Base-by-base conservation (phyloP, 2,329 filamentous ascomycete genomes). In the Colletotrichum coccodes region DNA sequence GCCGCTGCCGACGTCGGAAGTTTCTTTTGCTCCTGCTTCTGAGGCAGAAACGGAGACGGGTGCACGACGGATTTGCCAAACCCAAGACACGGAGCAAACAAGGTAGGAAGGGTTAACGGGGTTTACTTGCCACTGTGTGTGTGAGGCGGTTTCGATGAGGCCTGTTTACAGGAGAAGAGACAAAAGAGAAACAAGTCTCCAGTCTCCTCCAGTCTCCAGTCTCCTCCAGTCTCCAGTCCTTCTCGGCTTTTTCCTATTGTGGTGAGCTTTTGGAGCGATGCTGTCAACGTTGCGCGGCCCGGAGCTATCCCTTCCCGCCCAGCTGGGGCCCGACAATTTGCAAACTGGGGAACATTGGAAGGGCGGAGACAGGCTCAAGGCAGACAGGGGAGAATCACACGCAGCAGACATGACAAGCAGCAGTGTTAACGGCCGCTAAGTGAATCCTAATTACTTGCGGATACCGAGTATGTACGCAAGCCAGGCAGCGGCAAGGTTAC, bases 191-290 rank as follows among this genome's bases (percentile, higher is more conserved):
- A 68, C 60, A 49, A 40, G 53, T 53, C 4, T 7, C 44, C 21
- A 36, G 32, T 50, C 54, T 47, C 38, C 32, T n/a, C n/a, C n/a
- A n/a, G n/a, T n/a, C n/a, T n/a, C n/a, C n/a, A n/a, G n/a, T n/a
- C n/a, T n/a, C n/a, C 4, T 7, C 44, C 21, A 36, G 32, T 50
- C 54, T 47, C 38, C 32, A 49, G 46, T 59, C 52, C 28, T 60
- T 68, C 68, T 64, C 60, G 36, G 32, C 30, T 50, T 60, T 60
- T 60, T 44, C 64, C 60, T 60, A 30, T 38, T 57, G 26, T 58
- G 53, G 62, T 42, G 61, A 46, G 44, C 50, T 58, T 67, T 57
- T 64, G 59, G 61, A 57, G 44, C 46, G 46, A 49, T 63, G 60
- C 53, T 44, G 64, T 64, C 60, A 57, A 64, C 47, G 60, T 21